phyloP scores from a whole-genome alignment of 2,329 filamentous ascomycete species.

The Ramularia collo-cygni region DNA sequence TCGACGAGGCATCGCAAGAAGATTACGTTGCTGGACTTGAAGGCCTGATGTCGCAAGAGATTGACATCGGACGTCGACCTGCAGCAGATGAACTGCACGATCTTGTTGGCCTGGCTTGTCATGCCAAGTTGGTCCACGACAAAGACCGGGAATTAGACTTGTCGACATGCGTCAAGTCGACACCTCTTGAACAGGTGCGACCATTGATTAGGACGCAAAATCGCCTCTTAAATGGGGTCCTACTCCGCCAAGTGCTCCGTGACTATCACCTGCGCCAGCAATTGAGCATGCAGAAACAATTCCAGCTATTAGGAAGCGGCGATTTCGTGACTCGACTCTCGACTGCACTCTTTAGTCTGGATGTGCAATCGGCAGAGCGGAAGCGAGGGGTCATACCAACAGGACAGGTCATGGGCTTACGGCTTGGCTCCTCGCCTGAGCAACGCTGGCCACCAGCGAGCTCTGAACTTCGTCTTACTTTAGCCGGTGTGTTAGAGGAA shows the following conservation, averaged over 20 bases:
- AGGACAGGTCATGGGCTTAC: constrained; percentile 70
- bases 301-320: constrained; percentile 78
- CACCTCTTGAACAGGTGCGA: constrained; percentile 17
- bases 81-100: not conserved
- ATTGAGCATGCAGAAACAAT: constrained; percentile 66
- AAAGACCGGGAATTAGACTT: not conserved
- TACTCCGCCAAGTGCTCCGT: constrained; percentile 69
- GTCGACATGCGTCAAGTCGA: constrained; percentile 1
- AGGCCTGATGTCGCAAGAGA: constrained; percentile 6
- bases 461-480: constrained; percentile 80
- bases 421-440: constrained; percentile 68
- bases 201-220: constrained; percentile 69
- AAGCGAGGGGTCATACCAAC: constrained; percentile 61
- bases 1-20: constrained; percentile 1
- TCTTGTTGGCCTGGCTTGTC: constrained; percentile 1
- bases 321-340: constrained; percentile 74
- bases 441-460: constrained; percentile 78
- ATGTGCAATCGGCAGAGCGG: constrained; percentile 71
- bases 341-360: constrained; percentile 76
- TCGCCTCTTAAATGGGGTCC: constrained; percentile 67
- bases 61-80: not conserved
- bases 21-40: constrained; percentile 5
- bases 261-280: constrained; percentile 66
- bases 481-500: constrained; percentile 66
- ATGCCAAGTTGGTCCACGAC: not conserved